phyloP scores from a whole-genome alignment of 2,329 filamentous ascomycete species.

The Esteya vermicola region DNA sequence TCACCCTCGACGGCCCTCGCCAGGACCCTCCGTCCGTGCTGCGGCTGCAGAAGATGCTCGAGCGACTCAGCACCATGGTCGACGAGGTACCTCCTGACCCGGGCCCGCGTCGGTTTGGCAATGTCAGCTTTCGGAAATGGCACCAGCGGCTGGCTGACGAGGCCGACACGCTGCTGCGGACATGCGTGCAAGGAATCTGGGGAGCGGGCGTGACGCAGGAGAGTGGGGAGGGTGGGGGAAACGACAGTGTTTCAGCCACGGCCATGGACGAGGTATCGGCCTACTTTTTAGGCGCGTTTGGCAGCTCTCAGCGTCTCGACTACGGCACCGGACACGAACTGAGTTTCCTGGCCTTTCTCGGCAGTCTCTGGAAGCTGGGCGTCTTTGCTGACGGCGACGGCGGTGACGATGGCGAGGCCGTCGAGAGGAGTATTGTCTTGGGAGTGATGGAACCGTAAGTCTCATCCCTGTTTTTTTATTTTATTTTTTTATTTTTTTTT shows the following conservation, averaged over 20 bases:
- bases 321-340: slow-evolving; percentile 95
- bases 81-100: slow-evolving; percentile 70
- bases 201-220: background rate
- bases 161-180: slow-evolving; percentile 38
- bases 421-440: slow-evolving; percentile 70
- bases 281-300: slow-evolving; percentile 78
- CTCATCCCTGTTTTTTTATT: slow-evolving; percentile 3
- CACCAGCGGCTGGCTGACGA: slow-evolving; percentile 51
- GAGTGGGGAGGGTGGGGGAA: background rate
- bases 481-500: background rate
- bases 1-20: slow-evolving; percentile 26
- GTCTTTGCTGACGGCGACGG: slow-evolving; percentile 47
- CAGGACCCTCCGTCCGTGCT: slow-evolving; percentile 42
- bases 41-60: slow-evolving; percentile 52
- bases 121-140: slow-evolving; percentile 82
- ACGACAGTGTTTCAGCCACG: slow-evolving; percentile 24
- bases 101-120: slow-evolving; percentile 82
- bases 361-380: slow-evolving; percentile 78
- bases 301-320: slow-evolving; percentile 77
- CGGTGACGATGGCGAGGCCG: slow-evolving; percentile 26
- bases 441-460: slow-evolving; percentile 71
- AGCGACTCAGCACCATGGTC: slow-evolving; percentile 50
- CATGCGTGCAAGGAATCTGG: slow-evolving; percentile 33
- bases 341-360: slow-evolving; percentile 85
- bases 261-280: slow-evolving; percentile 48